Evolutionary conservation across 176 grass and related monocot genomes (phyloP), one percentile per base, ranked within the genome.

Genomic region (Ananas comosus): DNA sequence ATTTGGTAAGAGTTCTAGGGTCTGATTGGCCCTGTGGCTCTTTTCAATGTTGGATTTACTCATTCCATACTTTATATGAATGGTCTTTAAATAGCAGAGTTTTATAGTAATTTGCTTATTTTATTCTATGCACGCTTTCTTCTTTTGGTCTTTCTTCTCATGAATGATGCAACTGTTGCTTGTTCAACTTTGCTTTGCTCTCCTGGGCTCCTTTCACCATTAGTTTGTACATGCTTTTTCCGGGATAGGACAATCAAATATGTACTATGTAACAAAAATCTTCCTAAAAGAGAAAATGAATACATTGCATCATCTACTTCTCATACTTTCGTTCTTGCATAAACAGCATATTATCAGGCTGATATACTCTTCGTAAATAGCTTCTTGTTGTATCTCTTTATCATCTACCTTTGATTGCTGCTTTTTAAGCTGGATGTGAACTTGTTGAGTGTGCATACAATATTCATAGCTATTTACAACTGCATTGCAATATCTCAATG

Each of bases 1-100:
- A 12, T 51, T 19, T 70, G 63, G 17, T 69, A 78, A 58, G 70
- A 59, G 21, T 75, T 33, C 70, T 59, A 22, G 29, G 49, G 49
- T 51, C 19, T 69, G 42, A 68, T 50, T 25, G 56, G n/a, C 19
- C 19, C 16, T 59, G 19, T 21, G 33, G 33, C 21, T 16, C 17
- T 56, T 23, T 24, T 42, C 22, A 56, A 51, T 21, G 16, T 19
- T 1, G 1, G 53, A 19, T 10, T 61, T 22, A 18, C 9, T 22
- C 16, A 2, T 10, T 61, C n/a, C 2, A 16, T 57, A 61, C 21
- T 19, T 22, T 9, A 9, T 9, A 18, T 21, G 54, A 16, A 59
- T 17, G 54, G 19, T 59, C 14, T 59, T 59, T 19, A 59, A 17
- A 10, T 17, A 5, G 19, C 21, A 19, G 33, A 42, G 33, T 42